phyloP scores from a whole-genome alignment of 495 filamentous ascomycete genomes.

The Trichoderma virens region DNA sequence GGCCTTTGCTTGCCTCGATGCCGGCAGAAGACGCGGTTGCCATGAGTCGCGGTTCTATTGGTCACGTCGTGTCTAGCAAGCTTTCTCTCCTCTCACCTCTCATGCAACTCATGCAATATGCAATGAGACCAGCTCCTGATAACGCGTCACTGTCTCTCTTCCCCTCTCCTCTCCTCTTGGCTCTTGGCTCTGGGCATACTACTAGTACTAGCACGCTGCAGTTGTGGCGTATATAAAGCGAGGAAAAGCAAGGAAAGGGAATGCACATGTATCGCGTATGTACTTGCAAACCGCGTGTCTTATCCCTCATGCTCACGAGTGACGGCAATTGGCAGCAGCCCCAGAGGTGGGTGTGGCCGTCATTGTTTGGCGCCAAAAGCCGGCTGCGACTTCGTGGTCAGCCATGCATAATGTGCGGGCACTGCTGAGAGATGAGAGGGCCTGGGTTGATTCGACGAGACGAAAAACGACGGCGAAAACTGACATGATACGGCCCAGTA shows the following conservation, averaged over 20 bases:
- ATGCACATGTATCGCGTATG: not conserved
- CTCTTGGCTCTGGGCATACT: not conserved
- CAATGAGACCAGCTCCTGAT: not conserved
- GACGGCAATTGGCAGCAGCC: not conserved
- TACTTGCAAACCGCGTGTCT: not conserved
- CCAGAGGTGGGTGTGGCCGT: not conserved
- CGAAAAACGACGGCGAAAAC: not conserved
- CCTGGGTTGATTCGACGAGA: not conserved
- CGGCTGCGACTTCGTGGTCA: constrained; percentile 2
- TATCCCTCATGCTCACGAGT: not conserved
- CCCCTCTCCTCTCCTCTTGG: not conserved
- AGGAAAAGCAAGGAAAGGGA: not conserved
- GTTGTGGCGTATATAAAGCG: not conserved
- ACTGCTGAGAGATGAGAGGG: not conserved
- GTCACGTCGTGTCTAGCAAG: not conserved
- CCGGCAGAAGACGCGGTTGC: not conserved
- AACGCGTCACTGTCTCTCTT: not conserved
- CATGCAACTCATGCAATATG: not conserved
- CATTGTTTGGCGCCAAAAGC: not conserved
- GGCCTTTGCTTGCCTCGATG: not conserved
- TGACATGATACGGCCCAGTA: not conserved
- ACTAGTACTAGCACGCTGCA: too few relatives aligned
- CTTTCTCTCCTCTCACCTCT: not conserved
- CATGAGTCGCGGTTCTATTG: not conserved
- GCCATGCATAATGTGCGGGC: constrained; percentile 4